Base-by-base conservation (phyloP, 2,329 filamentous ascomycete genomes). In the Uncinocarpus reesii region DNA sequence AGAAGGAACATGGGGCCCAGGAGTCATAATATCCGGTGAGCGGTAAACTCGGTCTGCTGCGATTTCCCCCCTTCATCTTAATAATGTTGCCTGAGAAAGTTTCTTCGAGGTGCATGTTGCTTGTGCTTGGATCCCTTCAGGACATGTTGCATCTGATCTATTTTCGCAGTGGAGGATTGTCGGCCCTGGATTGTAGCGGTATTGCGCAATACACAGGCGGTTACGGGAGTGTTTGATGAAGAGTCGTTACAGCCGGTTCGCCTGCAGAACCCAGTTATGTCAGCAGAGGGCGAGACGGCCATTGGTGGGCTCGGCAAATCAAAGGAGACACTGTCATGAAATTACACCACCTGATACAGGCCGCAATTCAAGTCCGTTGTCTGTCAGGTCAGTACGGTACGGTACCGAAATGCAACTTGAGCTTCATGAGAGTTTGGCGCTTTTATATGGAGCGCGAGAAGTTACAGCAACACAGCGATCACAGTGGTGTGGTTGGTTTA, bases 11-110 rank as follows among this genome's bases (percentile, higher is more conserved):
- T 13, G 29, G 4, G 13, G 15, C 15, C 7, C 16, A 18, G 31
- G 20, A n/a, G n/a, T n/a, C n/a, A 40, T 26, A 40, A 40, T 40
- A 42, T 23, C 40, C 28, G 40, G 40, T 42, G 40, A 16, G 40
- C 40, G 40, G 40, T 42, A 42, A 42, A 31, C 24, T 42, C 40
- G 40, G 40, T 20, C 13, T 31, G 16, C 6, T 15, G 2, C 7
- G n/a, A n/a, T n/a, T n/a, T n/a, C n/a, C n/a, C n/a, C n/a, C n/a
- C n/a, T n/a, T 10, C 8, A 16, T 18, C 4, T 37, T 5, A n/a
- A 37, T 10, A 37, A 8, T 11, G 18, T 4, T 16, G 32, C 32
- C 32, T 35, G 32, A 21, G 29, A n/a, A 32, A 32, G 15, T 13
- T 15, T 5, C 8, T 7, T 37, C 11, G 4, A 11, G 1, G n/a